These are phyloP conservation scores for Kwoniella shivajii DNA, from an alignment of 1,284 basidiomycete species.

Conservation along the genomic window DNA sequence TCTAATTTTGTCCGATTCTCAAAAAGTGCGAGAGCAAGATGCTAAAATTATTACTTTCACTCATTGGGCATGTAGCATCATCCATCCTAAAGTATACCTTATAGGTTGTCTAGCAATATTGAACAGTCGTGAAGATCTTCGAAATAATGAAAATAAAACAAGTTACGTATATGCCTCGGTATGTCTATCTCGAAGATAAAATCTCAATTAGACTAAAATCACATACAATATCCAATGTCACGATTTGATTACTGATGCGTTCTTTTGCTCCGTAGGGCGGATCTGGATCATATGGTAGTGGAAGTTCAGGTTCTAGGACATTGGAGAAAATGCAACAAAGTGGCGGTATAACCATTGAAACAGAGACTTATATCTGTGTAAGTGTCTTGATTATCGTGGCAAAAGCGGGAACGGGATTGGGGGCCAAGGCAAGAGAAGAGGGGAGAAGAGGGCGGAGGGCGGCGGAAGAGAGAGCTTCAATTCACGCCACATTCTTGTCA, in stretches of 20 bases:
- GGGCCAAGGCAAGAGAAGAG: not conserved
- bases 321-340: not conserved
- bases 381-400: not conserved
- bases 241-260: not conserved
- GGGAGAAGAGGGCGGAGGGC: too few relatives aligned
- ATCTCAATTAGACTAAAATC: too few relatives aligned
- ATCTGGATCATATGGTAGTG: conserved; percentile 1
- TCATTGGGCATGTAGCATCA: conserved; percentile 3
- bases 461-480: too few relatives aligned
- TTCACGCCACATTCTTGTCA: too few relatives aligned
- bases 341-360: conserved; percentile 5
- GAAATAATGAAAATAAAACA: conserved; percentile 5
- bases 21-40: not conserved
- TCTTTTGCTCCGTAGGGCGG: not conserved
- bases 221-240: not conserved
- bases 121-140: conserved; percentile 14
- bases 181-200: not conserved
- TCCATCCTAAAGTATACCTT: conserved; percentile 20
- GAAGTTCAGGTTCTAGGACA: not conserved
- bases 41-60: too few relatives aligned
- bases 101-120: conserved; percentile 14
- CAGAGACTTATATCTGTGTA: conserved; percentile 13
- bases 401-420: too few relatives aligned
- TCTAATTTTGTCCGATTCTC: not conserved
- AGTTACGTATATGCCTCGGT: conserved; percentile 9